phyloP scores from a whole-genome alignment of 2,329 filamentous ascomycete species.

The Colletotrichum camelliae region DNA sequence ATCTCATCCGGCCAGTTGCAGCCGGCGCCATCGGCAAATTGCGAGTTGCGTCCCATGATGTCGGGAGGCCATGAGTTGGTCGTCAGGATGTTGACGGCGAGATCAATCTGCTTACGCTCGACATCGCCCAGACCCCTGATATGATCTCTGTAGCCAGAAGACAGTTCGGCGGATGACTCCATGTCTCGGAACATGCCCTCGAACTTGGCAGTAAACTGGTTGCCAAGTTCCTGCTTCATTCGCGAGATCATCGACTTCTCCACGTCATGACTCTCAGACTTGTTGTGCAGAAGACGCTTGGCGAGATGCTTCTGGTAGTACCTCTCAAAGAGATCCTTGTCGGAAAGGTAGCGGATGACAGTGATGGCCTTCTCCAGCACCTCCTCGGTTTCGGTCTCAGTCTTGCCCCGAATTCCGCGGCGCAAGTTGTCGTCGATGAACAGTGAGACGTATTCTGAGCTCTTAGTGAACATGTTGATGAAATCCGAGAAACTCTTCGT shows the following conservation, averaged over 20 bases:
- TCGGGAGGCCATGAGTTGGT: slow-evolving; percentile 96
- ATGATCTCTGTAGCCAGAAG: slow-evolving; percentile 75
- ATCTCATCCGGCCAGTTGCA: slow-evolving; percentile 81
- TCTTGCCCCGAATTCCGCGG: slow-evolving; percentile 91
- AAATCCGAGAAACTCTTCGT: slow-evolving; percentile 90
- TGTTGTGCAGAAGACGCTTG: slow-evolving; percentile 83
- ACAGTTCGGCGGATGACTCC: slow-evolving; percentile 84
- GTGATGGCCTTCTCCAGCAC: slow-evolving; percentile 90
- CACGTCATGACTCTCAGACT: slow-evolving; percentile 88
- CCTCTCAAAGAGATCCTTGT: slow-evolving; percentile 93
- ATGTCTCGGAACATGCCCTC: slow-evolving; percentile 99
- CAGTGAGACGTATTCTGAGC: slow-evolving; percentile 91
- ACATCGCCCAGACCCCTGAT: slow-evolving; percentile 57
- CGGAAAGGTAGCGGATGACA: slow-evolving; percentile 84
- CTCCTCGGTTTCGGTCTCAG: slow-evolving; percentile 82
- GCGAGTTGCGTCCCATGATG: slow-evolving; percentile 71
- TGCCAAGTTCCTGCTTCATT: slow-evolving; percentile 97
- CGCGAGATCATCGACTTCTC: slow-evolving; percentile 95
- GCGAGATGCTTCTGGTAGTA: slow-evolving; percentile 99
- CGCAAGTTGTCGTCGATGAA: slow-evolving; percentile 98
- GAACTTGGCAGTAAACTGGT: slow-evolving; percentile 89
- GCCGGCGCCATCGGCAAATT: slow-evolving; percentile 53
- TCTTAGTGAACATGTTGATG: slow-evolving; percentile 86
- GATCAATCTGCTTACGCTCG: slow-evolving; percentile 70
- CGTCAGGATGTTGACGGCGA: slow-evolving; percentile 85